Conservation (phyloP, 2,329 filamentous ascomycete genomes). For the Chalaropsis thielavioides region DNA sequence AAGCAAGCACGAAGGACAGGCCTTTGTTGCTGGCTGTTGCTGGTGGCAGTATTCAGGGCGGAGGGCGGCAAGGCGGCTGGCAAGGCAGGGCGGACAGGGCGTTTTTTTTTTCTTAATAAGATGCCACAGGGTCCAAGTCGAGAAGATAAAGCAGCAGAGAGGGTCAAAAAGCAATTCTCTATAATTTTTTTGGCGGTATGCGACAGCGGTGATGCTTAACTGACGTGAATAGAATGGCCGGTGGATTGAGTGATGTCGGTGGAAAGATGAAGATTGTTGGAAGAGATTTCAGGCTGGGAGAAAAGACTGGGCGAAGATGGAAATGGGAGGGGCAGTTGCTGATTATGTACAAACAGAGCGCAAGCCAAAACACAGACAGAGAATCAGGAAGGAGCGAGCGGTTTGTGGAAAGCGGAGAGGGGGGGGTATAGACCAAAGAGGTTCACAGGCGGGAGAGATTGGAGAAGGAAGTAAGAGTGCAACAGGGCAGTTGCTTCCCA, state of each 20-base stretch:
- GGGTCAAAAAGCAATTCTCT: not conserved
- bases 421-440: no score
- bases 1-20: not conserved
- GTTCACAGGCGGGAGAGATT: no score
- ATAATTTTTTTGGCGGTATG: not conserved
- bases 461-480: no score
- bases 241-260: not conserved
- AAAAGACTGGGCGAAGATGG: not conserved
- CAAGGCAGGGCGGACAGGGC: not conserved
- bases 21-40: not conserved
- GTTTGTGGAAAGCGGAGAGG: no score
- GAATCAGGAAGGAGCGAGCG: no score
- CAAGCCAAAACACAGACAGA: no score
- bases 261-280: not conserved
- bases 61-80: not conserved
- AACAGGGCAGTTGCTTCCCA: no score
- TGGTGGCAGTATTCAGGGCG: not conserved
- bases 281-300: not conserved
- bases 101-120: not conserved
- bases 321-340: not conserved
- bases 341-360: no score
- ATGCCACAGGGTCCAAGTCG: not conserved
- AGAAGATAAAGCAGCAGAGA: not conserved
- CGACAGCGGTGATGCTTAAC: not conserved
- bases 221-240: not conserved